Evolutionary conservation across 2,329 filamentous ascomycete species (phyloP).

Genomic region (Penicillium janthinellum): DNA sequence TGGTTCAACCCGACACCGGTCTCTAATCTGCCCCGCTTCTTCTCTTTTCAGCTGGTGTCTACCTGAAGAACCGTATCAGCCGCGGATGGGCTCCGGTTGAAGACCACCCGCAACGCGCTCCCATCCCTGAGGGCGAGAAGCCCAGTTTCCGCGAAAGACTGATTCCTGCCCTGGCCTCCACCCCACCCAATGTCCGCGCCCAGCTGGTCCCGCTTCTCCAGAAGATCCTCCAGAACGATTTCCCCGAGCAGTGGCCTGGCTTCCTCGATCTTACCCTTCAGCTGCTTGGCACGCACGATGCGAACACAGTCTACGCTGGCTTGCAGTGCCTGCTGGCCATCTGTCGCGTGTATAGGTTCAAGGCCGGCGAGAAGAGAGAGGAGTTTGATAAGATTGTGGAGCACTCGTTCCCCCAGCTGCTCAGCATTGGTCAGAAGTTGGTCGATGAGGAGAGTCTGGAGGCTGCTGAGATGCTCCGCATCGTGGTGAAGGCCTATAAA

Average conservation of each 20-base stretch:
- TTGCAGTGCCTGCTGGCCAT: constrained; percentile 92
- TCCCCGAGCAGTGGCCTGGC: constrained; percentile 88
- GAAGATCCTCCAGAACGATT: constrained; percentile 94
- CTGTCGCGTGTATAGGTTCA: constrained; percentile 94
- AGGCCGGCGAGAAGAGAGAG: constrained; percentile 73
- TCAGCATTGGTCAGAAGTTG: constrained; percentile 83
- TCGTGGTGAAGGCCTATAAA: constrained; percentile 95
- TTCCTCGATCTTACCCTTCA: constrained; percentile 93
- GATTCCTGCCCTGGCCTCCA: constrained; percentile 82
- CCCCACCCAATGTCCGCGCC: constrained; percentile 78
- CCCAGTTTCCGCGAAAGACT: constrained; percentile 81
- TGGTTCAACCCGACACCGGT: background rate
- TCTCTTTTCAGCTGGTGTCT: constrained; percentile 75
- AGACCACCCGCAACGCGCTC: constrained; percentile 69
- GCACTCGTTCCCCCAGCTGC: constrained; percentile 82
- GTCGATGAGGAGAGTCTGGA: constrained; percentile 90
- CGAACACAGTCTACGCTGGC: constrained; percentile 85
- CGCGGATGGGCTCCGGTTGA: constrained; percentile 84
- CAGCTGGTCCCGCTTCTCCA: constrained; percentile 94
- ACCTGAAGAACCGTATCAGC: constrained; percentile 96
- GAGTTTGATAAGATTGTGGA: constrained; percentile 96
- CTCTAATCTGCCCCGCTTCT: constrained; percentile 23
- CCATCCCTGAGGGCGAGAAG: constrained; percentile 89
- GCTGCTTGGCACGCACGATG: constrained; percentile 82
- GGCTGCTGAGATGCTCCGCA: constrained; percentile 93